Evolutionary conservation across 2,329 filamentous ascomycete genomes (phyloP), one percentile per base, ranked within the genome.

Genomic region (Neonectria magnoliae): DNA sequence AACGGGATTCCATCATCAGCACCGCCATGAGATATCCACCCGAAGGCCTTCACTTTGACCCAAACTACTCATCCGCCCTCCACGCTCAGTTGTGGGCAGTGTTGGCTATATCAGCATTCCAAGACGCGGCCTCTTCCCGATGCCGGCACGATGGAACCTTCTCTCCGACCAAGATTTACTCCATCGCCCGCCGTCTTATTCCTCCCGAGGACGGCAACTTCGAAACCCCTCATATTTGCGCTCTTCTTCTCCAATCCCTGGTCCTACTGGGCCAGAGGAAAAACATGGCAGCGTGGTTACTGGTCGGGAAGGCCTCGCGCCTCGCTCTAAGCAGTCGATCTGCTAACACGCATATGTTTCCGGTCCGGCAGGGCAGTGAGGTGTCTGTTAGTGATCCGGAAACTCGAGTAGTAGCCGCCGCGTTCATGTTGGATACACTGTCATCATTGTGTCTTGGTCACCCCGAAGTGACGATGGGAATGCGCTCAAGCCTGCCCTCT

Each of bases 271-370:
- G 85, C 0, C 84, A 84, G 53, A 82, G 84, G 18, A 82, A 86
- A n/a, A 81, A 83, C 36, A 81, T 81, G 14, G 78, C 85, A 2
- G 90, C 91, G 1, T 92, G 91, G 84, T 74, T 91, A 4, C 76
- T 91, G 1, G 81, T 91, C 20, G 90, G 90, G 1, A 82, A 86
- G 64, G 90, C 90, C n/a, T 85, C 88, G 71, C 84, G 66, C 5
- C 67, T 80, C 5, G 80, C 82, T 11, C 71, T 81, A 5, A 77
- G 80, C 22, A 61, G 73, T 20, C 70, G 65, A 29, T 57, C 56
- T 1, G 58, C 57, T 13, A 41, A 55, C 8, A 48, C 69, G 3
- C 72, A 68, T 42, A 69, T 71, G 65, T 72, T 65, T 20, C 71
- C 70, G 0, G 64, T 61, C 2, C 71, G 67, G 11, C 54, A 71